Evolutionary conservation across 2,329 filamentous ascomycete species (phyloP), one percentile per base, ranked within the genome.

Genomic region (Sclerotinia borealis): DNA sequence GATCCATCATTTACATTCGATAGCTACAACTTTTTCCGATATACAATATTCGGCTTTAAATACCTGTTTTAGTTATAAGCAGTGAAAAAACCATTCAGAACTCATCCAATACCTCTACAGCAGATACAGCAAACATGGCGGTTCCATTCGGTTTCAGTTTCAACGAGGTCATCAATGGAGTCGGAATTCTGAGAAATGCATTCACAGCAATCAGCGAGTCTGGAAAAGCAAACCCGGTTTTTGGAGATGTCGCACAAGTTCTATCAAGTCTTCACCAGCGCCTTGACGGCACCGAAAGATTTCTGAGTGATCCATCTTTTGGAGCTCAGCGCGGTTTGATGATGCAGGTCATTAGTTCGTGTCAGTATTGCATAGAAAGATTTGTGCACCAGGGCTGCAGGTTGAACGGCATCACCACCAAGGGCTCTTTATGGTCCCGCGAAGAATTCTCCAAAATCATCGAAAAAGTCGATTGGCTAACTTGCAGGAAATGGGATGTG

Each of bases 111-210:
- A 39, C 25, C 19, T 60, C 13, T 25, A 29, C 47, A 43, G 43
- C 34, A 45, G 1, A 34, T n/a, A 37, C 19, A 58, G 31, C 29
- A 48, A 58, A n/a, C 22, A 62, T 62, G 60, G 50, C 60, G 19
- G 39, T 62, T 39, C 60, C 60, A 39, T 62, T 62, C 43, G 60
- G 60, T 29, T 56, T 62, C 41, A 58, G 60, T 58, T 62, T 62
- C 31, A 41, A 31, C 9, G 60, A 62, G 51, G 60, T 62, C 15
- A 62, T 62, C 31, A 27, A 62, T 10, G 60, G 60, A 47, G 60
- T 62, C 31, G 51, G 31, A 22, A 58, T 58, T 22, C n/a, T 62
- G 10, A 56, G 50, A 58, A 39, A 62, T 5, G 50, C 51, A 31
- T 62, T 62, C 50, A 62, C 41, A 19, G 17, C 50, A 25, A 62